Percentiles rank a stretch among this genome's conserved stretches.
phyloP scores from a whole-genome alignment of 2,329 filamentous ascomycete genomes.

The Colletotrichum noveboracense region DNA sequence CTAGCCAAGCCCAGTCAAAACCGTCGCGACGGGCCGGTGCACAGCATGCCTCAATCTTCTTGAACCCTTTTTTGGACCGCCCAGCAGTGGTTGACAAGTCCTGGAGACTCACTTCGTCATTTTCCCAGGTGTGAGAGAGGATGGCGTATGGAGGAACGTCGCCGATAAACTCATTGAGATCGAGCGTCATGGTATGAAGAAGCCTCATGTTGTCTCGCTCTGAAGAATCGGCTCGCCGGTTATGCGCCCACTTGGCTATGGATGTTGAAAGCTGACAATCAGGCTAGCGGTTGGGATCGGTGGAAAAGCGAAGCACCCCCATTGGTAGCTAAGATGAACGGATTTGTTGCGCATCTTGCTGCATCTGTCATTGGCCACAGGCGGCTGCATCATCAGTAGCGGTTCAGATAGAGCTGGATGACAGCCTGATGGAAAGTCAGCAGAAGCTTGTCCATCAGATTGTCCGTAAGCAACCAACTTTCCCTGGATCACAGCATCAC shows the following conservation, averaged over 20 bases:
- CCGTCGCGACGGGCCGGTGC: constrained; percentile 23
- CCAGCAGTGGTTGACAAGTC: not conserved
- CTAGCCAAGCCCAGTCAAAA: constrained; percentile 31
- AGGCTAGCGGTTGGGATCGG: not conserved
- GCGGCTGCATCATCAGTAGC: not conserved
- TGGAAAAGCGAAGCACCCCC: not conserved
- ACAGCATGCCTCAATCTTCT: constrained; percentile 27
- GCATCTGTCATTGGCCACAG: not conserved
- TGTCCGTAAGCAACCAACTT: not conserved
- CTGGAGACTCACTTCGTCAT: constrained; percentile 30
- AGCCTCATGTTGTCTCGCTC: constrained; percentile 26
- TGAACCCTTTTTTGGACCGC: constrained; percentile 10
- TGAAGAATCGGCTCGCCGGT: not conserved
- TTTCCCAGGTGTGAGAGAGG: constrained; percentile 35
- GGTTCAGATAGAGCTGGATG: not conserved
- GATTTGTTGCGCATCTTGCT: not conserved
- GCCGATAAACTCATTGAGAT: constrained; percentile 23
- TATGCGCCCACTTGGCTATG: not conserved
- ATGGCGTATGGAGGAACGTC: constrained; percentile 34
- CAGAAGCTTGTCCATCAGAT: not conserved
- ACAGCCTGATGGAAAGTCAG: not conserved
- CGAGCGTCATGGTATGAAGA: constrained; percentile 23
- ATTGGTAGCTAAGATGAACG: not conserved
- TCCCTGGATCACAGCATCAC: not conserved
- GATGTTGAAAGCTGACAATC: not conserved